Evolutionary conservation across 2,329 filamentous ascomycete genomes (phyloP), one percentile per base, ranked within the genome.

Genomic region (Nemania abortiva): DNA sequence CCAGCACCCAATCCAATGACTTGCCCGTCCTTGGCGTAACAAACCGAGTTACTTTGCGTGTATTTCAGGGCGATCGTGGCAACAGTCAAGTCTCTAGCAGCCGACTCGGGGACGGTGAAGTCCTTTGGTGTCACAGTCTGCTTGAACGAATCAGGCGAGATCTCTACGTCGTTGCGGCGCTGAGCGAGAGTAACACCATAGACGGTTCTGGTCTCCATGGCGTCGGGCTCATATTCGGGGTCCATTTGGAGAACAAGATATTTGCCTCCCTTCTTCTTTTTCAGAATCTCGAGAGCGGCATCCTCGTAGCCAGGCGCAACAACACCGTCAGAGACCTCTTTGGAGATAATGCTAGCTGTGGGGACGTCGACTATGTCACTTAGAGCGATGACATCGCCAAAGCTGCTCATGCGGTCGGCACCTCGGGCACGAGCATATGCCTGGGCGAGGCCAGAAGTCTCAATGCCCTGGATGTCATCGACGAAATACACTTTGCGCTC

Each of bases 401-500:
- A 99, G 84, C 93, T 97, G 82, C 94, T 97, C 96, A 98, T 98
- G 76, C 96, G 93, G 84, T 99, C 96, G 57, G 96, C 95, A 73
- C 96, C 96, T 78, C 96, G 91, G 65, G 96, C 96, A 79, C 96
- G 93, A 68, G 96, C 95, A 78, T 99, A 99, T 47, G 96, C 96
- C 83, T 97, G 95, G 27, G 96, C 96, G 37, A 98, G 89, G 52
- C 87, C 87, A 9, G 95, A 98, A 55, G 88, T 88, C 82, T 97
- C 94, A 72, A 99, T 90, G 63, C 94, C 95, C 69, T 90, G 88
- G 76, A 99, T 97, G 79, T 98, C 96, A 78, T 97, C 93, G 68
- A 99, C 96, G 87, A 99, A 98, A 82, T 97, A 99, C 64, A 98
- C 96, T 84, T 97, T 97, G 82, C 93, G 91, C 88, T 99, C 96